These are phyloP conservation scores for Diversispora epigaea DNA, from an alignment of 192 early-diverging fungal species.

Conservation along the genomic window DNA sequence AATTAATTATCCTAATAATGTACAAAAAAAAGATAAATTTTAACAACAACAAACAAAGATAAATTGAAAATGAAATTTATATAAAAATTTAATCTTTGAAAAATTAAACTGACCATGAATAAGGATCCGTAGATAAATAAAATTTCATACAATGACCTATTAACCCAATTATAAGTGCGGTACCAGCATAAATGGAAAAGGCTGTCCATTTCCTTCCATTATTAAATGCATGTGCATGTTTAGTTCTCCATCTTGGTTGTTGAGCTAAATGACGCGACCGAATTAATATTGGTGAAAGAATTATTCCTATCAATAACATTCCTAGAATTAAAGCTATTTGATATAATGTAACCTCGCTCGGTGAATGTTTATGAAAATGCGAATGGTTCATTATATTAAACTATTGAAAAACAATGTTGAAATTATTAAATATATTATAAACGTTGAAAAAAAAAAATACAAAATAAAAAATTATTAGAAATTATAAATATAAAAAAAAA, in stretches of 20 bases:
- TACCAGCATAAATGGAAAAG: slow-evolving; percentile 41
- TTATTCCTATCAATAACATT: slow-evolving; percentile 65
- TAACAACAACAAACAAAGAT: neutral
- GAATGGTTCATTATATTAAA: slow-evolving; percentile 38
- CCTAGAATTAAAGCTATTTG: slow-evolving; percentile 65
- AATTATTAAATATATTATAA: slow-evolving; percentile 20
- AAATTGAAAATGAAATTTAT: neutral
- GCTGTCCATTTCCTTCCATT: slow-evolving; percentile 48
- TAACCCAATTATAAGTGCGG: slow-evolving; percentile 44
- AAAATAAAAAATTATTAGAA: neutral
- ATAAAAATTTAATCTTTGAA: neutral
- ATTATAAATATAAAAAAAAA: neutral
- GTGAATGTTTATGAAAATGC: neutral
- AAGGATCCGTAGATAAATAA: slow-evolving; percentile 59
- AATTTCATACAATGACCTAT: slow-evolving; percentile 56
- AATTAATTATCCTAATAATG: slow-evolving; percentile 30
- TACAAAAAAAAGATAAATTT: slow-evolving; percentile 11
- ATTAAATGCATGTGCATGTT: slow-evolving; percentile 32
- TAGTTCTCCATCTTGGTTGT: slow-evolving; percentile 43
- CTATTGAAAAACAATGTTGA: slow-evolving; percentile 32
- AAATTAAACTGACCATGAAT: slow-evolving; percentile 59
- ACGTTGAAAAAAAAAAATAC: slow-evolving; percentile 32
- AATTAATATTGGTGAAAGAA: slow-evolving; percentile 53
- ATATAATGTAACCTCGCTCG: slow-evolving; percentile 42
- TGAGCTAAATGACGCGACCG: slow-evolving; percentile 50